Evolutionary conservation across 352 stramenopile genomes (phyloP).

Genomic region (Saprolegnia diclina): DNA sequence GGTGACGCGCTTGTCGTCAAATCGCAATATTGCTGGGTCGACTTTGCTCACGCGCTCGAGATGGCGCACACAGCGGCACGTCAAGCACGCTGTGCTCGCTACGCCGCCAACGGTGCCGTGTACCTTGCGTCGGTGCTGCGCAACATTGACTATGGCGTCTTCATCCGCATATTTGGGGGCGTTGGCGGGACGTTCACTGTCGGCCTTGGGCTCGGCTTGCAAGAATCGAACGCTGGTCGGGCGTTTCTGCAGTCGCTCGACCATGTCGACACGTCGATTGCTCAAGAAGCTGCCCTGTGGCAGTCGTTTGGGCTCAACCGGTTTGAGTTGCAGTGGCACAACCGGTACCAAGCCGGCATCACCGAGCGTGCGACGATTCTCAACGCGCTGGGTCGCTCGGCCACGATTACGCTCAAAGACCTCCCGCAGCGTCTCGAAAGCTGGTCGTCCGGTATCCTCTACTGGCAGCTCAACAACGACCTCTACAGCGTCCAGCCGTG

Average conservation of each 20-base stretch:
- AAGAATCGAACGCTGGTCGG: neutral
- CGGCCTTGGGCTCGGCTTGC: neutral
- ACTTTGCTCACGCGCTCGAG: neutral
- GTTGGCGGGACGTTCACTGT: neutral
- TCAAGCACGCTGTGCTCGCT: neutral
- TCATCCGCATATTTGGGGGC: neutral
- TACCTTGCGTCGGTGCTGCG: conserved; percentile 4
- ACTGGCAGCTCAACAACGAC: neutral
- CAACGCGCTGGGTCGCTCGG: neutral
- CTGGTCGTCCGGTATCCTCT: neutral
- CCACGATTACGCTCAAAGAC: neutral
- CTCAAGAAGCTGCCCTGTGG: neutral
- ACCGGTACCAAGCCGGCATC: neutral
- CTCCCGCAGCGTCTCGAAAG: neutral
- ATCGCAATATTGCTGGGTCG: conserved; percentile 21
- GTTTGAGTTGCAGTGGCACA: neutral
- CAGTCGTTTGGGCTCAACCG: neutral
- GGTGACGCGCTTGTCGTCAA: neutral
- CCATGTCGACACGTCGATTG: neutral
- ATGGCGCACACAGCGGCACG: conserved; percentile 5
- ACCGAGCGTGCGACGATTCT: neutral
- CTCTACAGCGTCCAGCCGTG: neutral
- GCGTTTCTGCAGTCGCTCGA: neutral
- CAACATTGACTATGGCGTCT: conserved; percentile 6
- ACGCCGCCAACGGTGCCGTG: conserved; percentile 7